Percentiles rank a stretch among this genome's conserved stretches.
phyloP scores from a whole-genome alignment of 164 flowering plant species.

The Pachysandra terminalis region DNA sequence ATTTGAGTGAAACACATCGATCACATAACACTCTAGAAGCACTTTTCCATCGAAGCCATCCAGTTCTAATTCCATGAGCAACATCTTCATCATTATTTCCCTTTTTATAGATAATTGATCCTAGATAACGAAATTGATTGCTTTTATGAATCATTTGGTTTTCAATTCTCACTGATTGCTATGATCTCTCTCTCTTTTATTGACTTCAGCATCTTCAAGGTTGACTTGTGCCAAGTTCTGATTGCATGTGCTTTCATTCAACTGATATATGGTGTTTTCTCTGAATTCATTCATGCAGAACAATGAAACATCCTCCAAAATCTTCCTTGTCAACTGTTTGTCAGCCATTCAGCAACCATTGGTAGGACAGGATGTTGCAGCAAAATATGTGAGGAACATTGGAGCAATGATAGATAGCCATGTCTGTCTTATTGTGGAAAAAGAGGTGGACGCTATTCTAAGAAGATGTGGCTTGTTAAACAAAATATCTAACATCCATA shows the following conservation, averaged over 20 bases:
- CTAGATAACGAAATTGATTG: too few species aligned
- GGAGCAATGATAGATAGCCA: conserved; percentile 65
- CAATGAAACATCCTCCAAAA: conserved; percentile 67
- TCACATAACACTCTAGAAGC: too few species aligned
- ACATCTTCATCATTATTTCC: too few species aligned
- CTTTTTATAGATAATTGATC: too few species aligned
- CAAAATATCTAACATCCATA: conserved; percentile 59
- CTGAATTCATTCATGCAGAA: conserved; percentile 14
- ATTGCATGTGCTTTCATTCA: background rate
- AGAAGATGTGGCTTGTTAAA: conserved; percentile 60
- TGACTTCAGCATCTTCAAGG: background rate
- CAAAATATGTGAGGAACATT: conserved; percentile 59
- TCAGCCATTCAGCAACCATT: conserved; percentile 89
- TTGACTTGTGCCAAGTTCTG: background rate
- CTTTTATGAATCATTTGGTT: too few species aligned
- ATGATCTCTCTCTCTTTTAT: background rate
- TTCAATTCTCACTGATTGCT: too few species aligned
- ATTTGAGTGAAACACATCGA: too few species aligned
- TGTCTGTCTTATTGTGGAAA: conserved; percentile 53
- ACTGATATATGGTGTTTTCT: background rate
- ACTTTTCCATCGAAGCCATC: too few species aligned
- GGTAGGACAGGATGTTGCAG: conserved; percentile 65
- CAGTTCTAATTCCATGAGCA: too few species aligned
- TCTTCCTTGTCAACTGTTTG: conserved; percentile 92
- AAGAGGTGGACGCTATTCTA: conserved; percentile 71